These are phyloP conservation scores for Phytophthora rubi DNA, from an alignment of 352 stramenopile species.

Conservation along the genomic window DNA sequence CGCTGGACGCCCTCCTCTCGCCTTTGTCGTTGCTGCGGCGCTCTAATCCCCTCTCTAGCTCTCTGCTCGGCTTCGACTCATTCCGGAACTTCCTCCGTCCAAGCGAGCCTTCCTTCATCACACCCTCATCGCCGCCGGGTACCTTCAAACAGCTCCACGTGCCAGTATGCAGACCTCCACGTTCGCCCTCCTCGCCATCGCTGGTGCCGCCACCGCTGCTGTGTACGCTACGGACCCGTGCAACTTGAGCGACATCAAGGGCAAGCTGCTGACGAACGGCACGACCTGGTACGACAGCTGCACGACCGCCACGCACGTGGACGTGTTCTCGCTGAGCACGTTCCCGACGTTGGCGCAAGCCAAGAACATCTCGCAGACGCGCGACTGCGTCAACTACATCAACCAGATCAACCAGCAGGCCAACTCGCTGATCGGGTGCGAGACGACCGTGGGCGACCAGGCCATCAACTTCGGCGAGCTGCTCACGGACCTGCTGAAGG, in stretches of 20 bases:
- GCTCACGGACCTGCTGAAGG: slow-evolving; percentile 57
- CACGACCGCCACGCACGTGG: slow-evolving; percentile 41
- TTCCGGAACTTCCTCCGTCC: slow-evolving; percentile 29
- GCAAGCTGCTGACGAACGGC: slow-evolving; percentile 55
- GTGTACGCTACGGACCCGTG: slow-evolving; percentile 40
- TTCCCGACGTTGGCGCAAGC: slow-evolving; percentile 59
- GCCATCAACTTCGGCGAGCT: slow-evolving; percentile 49
- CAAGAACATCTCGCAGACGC: slow-evolving; percentile 48
- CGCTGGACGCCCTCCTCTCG: not conserved
- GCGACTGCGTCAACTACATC: slow-evolving; percentile 68
- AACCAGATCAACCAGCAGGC: slow-evolving; percentile 73
- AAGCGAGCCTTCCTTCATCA: slow-evolving; percentile 13
- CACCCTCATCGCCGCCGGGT: too few relatives aligned
- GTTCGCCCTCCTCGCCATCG: slow-evolving; percentile 21
- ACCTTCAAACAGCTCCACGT: not conserved
- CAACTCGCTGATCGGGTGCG: slow-evolving; percentile 64
- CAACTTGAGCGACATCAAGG: slow-evolving; percentile 56
- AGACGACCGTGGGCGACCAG: slow-evolving; percentile 43
- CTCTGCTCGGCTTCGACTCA: slow-evolving; percentile 2
- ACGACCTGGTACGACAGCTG: slow-evolving; percentile 50
- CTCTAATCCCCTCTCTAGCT: not conserved
- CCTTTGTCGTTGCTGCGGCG: not conserved
- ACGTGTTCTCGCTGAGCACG: slow-evolving; percentile 48
- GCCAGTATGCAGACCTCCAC: slow-evolving; percentile 46
- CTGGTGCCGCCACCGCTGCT: slow-evolving; percentile 12